A percentile compares a stretch with the other conserved stretches of the same genome.
These are phyloP conservation scores for Colletotrichum echinochloae DNA, from an alignment of 2,329 filamentous ascomycete genomes.

Conservation along the genomic window DNA sequence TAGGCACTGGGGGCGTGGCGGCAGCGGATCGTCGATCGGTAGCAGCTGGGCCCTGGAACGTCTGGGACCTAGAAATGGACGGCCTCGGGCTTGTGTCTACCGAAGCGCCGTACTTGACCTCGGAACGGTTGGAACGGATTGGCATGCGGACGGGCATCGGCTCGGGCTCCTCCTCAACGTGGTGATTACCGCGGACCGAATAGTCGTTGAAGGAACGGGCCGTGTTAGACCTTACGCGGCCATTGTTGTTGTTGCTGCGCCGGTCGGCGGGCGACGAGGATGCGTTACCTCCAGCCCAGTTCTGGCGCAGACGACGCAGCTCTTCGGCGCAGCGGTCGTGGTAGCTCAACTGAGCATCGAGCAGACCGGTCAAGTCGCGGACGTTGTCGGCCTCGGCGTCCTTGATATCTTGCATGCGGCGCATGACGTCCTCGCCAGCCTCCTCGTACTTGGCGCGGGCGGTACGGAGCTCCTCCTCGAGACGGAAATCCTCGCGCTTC, in stretches of 20 bases:
- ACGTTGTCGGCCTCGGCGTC: slow-evolving; percentile 89
- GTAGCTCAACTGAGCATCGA: slow-evolving; percentile 91
- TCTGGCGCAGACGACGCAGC: slow-evolving; percentile 67
- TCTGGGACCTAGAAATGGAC: slow-evolving; percentile 52
- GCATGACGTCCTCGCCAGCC: slow-evolving; percentile 88
- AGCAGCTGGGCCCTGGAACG: slow-evolving; percentile 51
- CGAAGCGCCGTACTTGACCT: slow-evolving; percentile 47
- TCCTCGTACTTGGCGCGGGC: slow-evolving; percentile 98
- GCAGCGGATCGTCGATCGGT: slow-evolving; percentile 37
- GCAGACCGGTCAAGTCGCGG: slow-evolving; percentile 80
- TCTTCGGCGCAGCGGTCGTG: slow-evolving; percentile 92
- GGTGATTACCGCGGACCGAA: slow-evolving; percentile 52
- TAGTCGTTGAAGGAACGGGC: slow-evolving; percentile 56
- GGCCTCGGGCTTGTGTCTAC: slow-evolving; percentile 54
- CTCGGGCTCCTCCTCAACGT: slow-evolving; percentile 45
- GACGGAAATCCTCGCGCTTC: slow-evolving; percentile 91
- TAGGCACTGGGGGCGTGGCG: slow-evolving; percentile 27
- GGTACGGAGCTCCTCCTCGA: slow-evolving; percentile 90
- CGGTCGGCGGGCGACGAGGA: slow-evolving; percentile 41
- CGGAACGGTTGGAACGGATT: slow-evolving; percentile 52
- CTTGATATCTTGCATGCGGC: slow-evolving; percentile 96
- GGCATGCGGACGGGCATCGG: slow-evolving; percentile 57
- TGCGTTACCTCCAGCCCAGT: slow-evolving; percentile 53
- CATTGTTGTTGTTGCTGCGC: slow-evolving; percentile 37
- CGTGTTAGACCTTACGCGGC: slow-evolving; percentile 61